These are phyloP conservation scores for Lactifluus subvellereus DNA, from an alignment of 768 basidiomycete species.

Conservation along the genomic window DNA sequence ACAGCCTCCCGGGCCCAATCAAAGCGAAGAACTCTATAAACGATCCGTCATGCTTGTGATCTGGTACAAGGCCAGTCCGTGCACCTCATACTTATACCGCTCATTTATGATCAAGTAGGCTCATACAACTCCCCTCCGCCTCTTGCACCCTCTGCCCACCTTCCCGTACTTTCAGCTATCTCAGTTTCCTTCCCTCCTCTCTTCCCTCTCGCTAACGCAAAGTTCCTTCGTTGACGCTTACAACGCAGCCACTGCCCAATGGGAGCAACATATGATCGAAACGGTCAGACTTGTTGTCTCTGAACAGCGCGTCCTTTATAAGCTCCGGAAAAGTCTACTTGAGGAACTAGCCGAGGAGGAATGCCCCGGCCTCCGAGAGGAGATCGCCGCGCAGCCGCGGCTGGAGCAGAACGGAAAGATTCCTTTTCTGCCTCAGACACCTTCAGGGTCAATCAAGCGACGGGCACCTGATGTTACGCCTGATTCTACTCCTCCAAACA, in stretches of 20 bases:
- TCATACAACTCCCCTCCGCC: conserved; percentile 25
- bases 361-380: conserved; percentile 50
- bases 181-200: conserved; percentile 44
- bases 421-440: conserved; percentile 17
- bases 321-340: conserved; percentile 51
- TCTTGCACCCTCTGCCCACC: conserved; percentile 38
- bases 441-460: conserved; percentile 18
- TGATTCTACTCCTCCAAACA: conserved; percentile 22
- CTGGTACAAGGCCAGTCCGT: conserved; percentile 54
- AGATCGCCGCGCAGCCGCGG: conserved; percentile 44
- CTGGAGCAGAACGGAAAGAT: conserved; percentile 20
- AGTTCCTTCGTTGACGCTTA: conserved; percentile 58
- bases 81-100: neutral
- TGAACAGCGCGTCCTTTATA: conserved; percentile 59
- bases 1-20: conserved; percentile 10
- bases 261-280: conserved; percentile 61
- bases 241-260: conserved; percentile 47
- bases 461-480: conserved; percentile 19
- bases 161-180: conserved; percentile 63
- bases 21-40: conserved; percentile 35
- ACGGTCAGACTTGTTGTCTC: conserved; percentile 53
- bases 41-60: conserved; percentile 60
- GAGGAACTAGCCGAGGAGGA: conserved; percentile 53
- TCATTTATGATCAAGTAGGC: conserved; percentile 17
- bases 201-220: conserved; percentile 47